phyloP scores from a whole-genome alignment of 1,284 basidiomycete species.

The Chiua sp. region DNA sequence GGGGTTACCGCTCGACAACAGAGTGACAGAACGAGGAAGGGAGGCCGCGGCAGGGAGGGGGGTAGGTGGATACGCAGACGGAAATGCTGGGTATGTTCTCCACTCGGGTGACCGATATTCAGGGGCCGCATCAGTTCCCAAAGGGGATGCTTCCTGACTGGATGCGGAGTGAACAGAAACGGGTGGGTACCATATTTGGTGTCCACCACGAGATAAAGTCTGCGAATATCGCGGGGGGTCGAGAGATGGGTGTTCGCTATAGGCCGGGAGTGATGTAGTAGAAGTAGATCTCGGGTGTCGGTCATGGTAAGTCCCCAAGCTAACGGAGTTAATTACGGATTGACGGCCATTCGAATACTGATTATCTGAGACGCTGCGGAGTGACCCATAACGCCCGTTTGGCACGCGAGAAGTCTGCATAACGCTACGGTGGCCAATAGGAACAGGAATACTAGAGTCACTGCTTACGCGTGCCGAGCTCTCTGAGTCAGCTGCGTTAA shows the following conservation, averaged over 20 bases:
- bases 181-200: conserved; percentile 49
- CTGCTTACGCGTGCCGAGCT: conserved; percentile 8
- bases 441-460: conserved; percentile 17
- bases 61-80: conserved; percentile 57
- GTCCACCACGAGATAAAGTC: conserved; percentile 21
- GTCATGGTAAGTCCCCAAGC: conserved; percentile 8
- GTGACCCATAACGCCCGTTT: conserved; percentile 9
- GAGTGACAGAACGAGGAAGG: conserved; percentile 20
- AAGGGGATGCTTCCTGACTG: conserved; percentile 3
- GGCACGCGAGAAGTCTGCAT: conserved; percentile 14
- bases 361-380: conserved; percentile 27
- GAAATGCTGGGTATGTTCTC: conserved; percentile 56
- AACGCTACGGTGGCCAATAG: conserved; percentile 6
- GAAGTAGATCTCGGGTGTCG: conserved; percentile 23
- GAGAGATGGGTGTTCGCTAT: conserved; percentile 27
- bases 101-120: conserved; percentile 43
- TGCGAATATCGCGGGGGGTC: conserved; percentile 35
- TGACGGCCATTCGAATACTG: conserved; percentile 8
- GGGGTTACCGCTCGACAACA: conserved; percentile 15
- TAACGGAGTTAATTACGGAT: conserved; percentile 1
- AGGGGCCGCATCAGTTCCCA: conserved; percentile 26
- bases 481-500: conserved; percentile 5
- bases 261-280: conserved; percentile 30
- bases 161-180: conserved; percentile 33
- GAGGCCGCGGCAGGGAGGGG: conserved; percentile 38